Evolutionary conservation across 2,329 filamentous ascomycete species (phyloP), one percentile per base, ranked within the genome.

Genomic region (Aspergillus sojae): DNA sequence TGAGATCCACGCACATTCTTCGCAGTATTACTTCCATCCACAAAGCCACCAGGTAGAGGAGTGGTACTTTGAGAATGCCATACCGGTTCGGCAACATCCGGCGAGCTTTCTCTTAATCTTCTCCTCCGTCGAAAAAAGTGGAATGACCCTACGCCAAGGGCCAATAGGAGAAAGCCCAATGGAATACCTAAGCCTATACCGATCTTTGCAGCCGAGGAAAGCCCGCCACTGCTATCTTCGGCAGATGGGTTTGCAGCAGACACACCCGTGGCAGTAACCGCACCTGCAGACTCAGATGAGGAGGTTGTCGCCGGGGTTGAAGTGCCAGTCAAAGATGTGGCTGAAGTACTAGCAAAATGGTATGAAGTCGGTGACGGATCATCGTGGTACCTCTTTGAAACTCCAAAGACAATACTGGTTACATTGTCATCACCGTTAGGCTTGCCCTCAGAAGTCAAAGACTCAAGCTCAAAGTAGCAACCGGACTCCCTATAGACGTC

Each of bases 141-240:
- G 7, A 41, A 6, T 11, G 39, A 16, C 4, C 46, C 57, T 12
- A 53, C 34, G 12, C 3, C 21, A 9, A 30, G 9, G 1, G 57
- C 50, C 1, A 62, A 2, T 4, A 45, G 32, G 12, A 62, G 19
- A 26, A 60, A 39, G 0, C 43, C 61, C 32, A 62, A 32, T 12
- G 61, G 61, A 14, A 62, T 26, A 7, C 61, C 61, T 14, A 62
- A 41, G 16, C 61, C 61, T 26, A 62, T 36, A 3, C 61, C 61
- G 6, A 62, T 58, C 28, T 62, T 62, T 2, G 30, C 30, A 12
- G 61, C 56, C 0, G 41, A 23, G 16, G 61, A 55, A 14, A 62
- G 48, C 3, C 57, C 57, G 3, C 5, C 5, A 3, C 23, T 36
- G 36, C 34, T 34, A 5, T 5, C 0, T 19, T 26, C 21, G 5